These are phyloP conservation scores for Xylaria sp. DNA, from an alignment of 2,329 filamentous ascomycete species.

Conservation along the genomic window DNA sequence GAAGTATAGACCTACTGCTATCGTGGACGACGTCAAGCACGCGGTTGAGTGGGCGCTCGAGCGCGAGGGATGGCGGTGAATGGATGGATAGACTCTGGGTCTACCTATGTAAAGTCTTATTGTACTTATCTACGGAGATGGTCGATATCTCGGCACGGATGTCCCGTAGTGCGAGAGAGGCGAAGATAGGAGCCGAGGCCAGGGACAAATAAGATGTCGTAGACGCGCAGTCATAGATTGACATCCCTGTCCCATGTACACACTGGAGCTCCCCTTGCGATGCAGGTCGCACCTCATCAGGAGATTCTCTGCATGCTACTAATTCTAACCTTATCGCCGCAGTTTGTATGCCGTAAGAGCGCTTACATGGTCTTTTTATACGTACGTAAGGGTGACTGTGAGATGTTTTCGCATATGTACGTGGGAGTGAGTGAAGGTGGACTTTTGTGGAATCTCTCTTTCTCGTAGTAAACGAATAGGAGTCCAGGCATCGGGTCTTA, in stretches of 20 bases:
- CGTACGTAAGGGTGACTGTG: no score
- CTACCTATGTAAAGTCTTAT: background rate
- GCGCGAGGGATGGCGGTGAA: slow-evolving; percentile 41
- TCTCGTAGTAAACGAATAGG: background rate
- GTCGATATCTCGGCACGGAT: no score
- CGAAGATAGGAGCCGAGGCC: no score
- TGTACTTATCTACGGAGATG: background rate
- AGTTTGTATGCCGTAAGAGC: background rate
- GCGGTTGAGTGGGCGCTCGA: slow-evolving; percentile 73
- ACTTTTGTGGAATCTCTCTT: background rate
- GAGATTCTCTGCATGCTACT: background rate
- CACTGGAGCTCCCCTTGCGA: background rate
- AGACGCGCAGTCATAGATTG: background rate
- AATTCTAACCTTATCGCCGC: background rate
- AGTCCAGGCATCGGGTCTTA: background rate
- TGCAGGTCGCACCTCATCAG: background rate
- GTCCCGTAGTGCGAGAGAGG: no score
- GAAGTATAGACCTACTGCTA: slow-evolving; percentile 55
- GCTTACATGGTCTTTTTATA: no score
- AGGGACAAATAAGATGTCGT: background rate
- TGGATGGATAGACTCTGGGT: background rate
- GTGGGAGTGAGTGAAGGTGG: background rate
- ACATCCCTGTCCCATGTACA: background rate
- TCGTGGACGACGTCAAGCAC: slow-evolving; percentile 68
- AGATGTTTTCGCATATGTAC: no score